A percentile compares a stretch with the other conserved stretches of the same genome.
These are phyloP conservation scores for Pseudogymnoascus sp. DNA, from an alignment of 2,329 filamentous ascomycete species.

Conservation along the genomic window DNA sequence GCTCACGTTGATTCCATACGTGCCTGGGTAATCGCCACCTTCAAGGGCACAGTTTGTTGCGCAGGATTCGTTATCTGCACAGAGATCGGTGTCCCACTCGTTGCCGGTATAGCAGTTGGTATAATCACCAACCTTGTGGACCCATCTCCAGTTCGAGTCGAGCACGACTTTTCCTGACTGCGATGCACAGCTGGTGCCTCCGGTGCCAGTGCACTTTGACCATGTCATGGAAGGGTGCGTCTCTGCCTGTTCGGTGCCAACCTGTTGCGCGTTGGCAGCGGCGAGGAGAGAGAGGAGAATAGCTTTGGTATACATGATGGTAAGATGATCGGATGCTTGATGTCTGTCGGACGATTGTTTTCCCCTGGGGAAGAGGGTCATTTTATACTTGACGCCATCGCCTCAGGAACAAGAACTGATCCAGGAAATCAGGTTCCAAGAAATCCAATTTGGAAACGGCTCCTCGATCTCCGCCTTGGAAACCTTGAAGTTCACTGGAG, in stretches of 20 bases:
- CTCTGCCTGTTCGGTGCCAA: slow-evolving; percentile 38
- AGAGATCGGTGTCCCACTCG: slow-evolving; percentile 34
- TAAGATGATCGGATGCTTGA: neutral
- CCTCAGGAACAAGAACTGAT: neutral
- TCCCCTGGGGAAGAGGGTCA: neutral
- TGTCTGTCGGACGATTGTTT: neutral
- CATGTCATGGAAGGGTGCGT: slow-evolving; percentile 44
- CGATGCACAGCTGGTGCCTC: slow-evolving; percentile 35
- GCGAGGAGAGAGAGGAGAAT: slow-evolving; percentile 31
- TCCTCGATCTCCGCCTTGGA: neutral
- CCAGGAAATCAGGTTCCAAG: neutral
- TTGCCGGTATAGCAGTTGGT: slow-evolving; percentile 36
- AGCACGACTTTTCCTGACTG: slow-evolving; percentile 41
- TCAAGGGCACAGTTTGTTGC: slow-evolving; percentile 44
- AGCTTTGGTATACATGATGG: slow-evolving; percentile 2
- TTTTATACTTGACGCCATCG: neutral
- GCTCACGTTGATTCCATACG: slow-evolving; percentile 46
- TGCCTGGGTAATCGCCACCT: slow-evolving; percentile 42
- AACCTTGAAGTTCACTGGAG: neutral
- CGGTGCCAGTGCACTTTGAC: slow-evolving; percentile 37
- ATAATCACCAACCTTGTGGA: slow-evolving; percentile 39
- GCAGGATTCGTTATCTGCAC: slow-evolving; percentile 35
- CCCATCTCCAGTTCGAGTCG: slow-evolving; percentile 52
- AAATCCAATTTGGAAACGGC: neutral
- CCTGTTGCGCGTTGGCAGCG: slow-evolving; percentile 38